Evolutionary conservation across 371 early-diverging fungal genomes (phyloP), one percentile per base, ranked within the genome.

Genomic region (Mucor velutinosus): DNA sequence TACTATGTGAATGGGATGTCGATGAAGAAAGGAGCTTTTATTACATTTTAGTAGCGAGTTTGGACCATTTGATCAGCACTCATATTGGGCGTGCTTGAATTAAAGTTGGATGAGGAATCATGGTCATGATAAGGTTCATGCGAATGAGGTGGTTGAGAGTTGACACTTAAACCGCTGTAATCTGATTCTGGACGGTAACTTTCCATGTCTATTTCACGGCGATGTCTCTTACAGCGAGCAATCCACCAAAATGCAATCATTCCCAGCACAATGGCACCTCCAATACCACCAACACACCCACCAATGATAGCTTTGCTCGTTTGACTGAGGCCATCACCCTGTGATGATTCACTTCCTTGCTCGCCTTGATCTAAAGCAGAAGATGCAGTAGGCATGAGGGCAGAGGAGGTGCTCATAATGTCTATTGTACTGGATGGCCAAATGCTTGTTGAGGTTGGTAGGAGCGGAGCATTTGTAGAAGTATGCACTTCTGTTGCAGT

Each of bases 261-360:
- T 6, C 69, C 63, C 7, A 69, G 11, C 2, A 69, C 14, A 41
- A 62, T 37, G 2, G 62, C 65, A 7, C 72, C 72, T n/a, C 67
- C 61, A 21, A 61, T 41, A 3, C 65, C 65, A 49, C 71, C 71
- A 10, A 66, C 62, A 19, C 58, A 47, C 25, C 63, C 77, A 15
- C 77, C 77, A 43, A 73, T 65, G n/a, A 76, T 69, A 0, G 71
- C 66, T 41, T 73, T 71, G 17, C 51, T 62, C 19, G 58, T 39
- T 21, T 37, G 37, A 55, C 59, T 66, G 17, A 65, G 62, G 4
- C 62, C 49, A 19, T n/a, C n/a, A n/a, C 15, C 12, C 3, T 30
- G 59, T 4, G 30, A 32, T 10, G 30, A 15, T 11, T 58, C 14
- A 8, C 59, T 30, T 21, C 41, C 12, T 57, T 57, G 57, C 7